These are phyloP conservation scores for Claviceps quebecensis DNA, from an alignment of 2,329 filamentous ascomycete species.

Conservation along the genomic window DNA sequence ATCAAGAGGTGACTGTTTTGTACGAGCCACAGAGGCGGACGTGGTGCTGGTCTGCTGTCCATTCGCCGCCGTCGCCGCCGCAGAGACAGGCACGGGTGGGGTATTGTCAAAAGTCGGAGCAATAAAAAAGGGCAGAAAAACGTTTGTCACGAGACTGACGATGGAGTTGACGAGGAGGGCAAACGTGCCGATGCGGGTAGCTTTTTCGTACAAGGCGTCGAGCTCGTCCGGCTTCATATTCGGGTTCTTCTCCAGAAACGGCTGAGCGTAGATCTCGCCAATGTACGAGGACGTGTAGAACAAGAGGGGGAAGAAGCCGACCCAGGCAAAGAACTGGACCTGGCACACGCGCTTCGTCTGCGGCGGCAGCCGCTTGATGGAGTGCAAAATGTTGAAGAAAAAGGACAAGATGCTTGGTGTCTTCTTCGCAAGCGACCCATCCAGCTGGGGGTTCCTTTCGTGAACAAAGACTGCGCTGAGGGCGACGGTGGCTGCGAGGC, in stretches of 20 bases:
- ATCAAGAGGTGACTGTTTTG: slow-evolving; percentile 36
- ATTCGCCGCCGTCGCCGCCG: neutral
- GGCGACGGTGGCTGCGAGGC: slow-evolving; percentile 53
- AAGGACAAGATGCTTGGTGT: slow-evolving; percentile 60
- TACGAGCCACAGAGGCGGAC: neutral
- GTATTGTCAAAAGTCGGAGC: slow-evolving; percentile 58
- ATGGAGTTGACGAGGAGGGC: slow-evolving; percentile 81
- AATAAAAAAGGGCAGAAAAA: slow-evolving; percentile 75
- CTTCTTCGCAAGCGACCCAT: slow-evolving; percentile 45
- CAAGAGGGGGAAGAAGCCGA: slow-evolving; percentile 89
- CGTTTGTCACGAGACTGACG: slow-evolving; percentile 67
- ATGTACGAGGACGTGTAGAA: slow-evolving; percentile 95
- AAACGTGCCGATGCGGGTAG: slow-evolving; percentile 76
- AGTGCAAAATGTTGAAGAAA: slow-evolving; percentile 63
- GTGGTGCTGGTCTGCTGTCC: neutral
- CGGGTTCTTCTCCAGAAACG: slow-evolving; percentile 62
- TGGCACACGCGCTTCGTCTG: slow-evolving; percentile 73
- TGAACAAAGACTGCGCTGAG: slow-evolving; percentile 56
- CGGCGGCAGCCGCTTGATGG: slow-evolving; percentile 63
- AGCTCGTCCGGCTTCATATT: slow-evolving; percentile 64
- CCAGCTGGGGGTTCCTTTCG: slow-evolving; percentile 68
- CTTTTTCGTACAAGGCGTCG: slow-evolving; percentile 67
- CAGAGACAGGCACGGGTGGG: slow-evolving; percentile 4
- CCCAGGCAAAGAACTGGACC: slow-evolving; percentile 78
- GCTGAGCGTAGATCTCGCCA: slow-evolving; percentile 82